Evolutionary conservation across 352 stramenopile species (phyloP).

Genomic region (Phytophthora fragariae): DNA sequence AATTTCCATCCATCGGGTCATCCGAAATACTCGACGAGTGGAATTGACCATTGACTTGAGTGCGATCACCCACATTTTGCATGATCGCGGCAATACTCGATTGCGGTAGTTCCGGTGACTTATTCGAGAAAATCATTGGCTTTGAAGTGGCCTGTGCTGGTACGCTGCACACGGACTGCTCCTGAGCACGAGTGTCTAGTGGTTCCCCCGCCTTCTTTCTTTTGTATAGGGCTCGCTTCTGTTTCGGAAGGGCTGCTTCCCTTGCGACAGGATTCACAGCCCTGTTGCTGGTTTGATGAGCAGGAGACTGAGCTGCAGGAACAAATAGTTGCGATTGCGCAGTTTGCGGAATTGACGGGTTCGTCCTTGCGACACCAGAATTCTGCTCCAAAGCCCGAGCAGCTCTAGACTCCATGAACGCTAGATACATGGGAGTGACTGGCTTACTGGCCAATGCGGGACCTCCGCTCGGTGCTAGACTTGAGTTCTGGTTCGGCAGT

Average conservation of each 20-base stretch:
- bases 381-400: conserved; percentile 30
- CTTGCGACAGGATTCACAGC: not conserved
- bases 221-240: conserved; percentile 19
- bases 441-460: conserved; percentile 3
- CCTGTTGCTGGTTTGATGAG: not conserved
- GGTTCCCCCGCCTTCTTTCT: conserved; percentile 18
- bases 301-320: not conserved
- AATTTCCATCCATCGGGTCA: not conserved
- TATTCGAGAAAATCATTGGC: not conserved
- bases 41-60: not conserved
- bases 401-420: conserved; percentile 31
- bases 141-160: conserved; percentile 5
- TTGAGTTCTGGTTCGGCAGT: conserved; percentile 8
- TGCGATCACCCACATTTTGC: not conserved
- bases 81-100: not conserved
- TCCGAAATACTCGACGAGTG: not conserved
- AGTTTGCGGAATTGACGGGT: not conserved
- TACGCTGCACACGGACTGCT: not conserved
- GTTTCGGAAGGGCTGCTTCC: not conserved
- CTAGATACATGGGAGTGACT: conserved; percentile 27
- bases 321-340: not conserved
- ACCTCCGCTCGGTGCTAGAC: conserved; percentile 2
- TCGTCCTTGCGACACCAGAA: not conserved
- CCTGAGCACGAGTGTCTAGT: not conserved
- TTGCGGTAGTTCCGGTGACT: not conserved